Conservation (phyloP, 805 yeast species). For the Wickerhamomyces mucosus region DNA sequence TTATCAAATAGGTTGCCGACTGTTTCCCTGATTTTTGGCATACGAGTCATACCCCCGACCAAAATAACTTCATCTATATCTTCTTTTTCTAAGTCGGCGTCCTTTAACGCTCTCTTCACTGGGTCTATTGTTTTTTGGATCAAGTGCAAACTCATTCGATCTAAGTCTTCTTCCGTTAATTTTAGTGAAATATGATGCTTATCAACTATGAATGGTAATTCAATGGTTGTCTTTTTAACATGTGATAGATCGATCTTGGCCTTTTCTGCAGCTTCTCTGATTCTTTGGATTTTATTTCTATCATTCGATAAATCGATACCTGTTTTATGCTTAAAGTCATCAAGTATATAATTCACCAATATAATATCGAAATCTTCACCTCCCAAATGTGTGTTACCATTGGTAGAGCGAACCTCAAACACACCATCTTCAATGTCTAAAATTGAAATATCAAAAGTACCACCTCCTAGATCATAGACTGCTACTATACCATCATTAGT, state of each 20-base stretch:
- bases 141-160: constrained; percentile 53
- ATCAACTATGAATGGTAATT: constrained; percentile 58
- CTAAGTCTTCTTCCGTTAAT: constrained; percentile 60
- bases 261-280: constrained; percentile 68
- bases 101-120: constrained; percentile 63
- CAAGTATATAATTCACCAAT: constrained; percentile 41
- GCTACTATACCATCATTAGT: constrained; percentile 32
- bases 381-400: constrained; percentile 75
- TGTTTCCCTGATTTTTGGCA: constrained; percentile 67
- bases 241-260: constrained; percentile 71
- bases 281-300: constrained; percentile 56
- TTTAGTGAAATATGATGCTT: constrained; percentile 50
- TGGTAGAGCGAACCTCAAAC: constrained; percentile 73
- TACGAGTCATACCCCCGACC: constrained; percentile 87
- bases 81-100: constrained; percentile 54
- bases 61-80: constrained; percentile 68
- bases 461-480: constrained; percentile 70
- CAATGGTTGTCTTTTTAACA: constrained; percentile 48
- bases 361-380: constrained; percentile 76
- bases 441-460: constrained; percentile 72
- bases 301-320: constrained; percentile 45
- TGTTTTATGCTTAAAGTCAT: constrained; percentile 39
- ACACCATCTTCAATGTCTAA: constrained; percentile 72
- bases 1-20: constrained; percentile 53
- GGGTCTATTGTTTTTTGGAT: constrained; percentile 64